Base-by-base conservation (phyloP, 352 stramenopile species). In the Pythium rhizo-oryzae region DNA sequence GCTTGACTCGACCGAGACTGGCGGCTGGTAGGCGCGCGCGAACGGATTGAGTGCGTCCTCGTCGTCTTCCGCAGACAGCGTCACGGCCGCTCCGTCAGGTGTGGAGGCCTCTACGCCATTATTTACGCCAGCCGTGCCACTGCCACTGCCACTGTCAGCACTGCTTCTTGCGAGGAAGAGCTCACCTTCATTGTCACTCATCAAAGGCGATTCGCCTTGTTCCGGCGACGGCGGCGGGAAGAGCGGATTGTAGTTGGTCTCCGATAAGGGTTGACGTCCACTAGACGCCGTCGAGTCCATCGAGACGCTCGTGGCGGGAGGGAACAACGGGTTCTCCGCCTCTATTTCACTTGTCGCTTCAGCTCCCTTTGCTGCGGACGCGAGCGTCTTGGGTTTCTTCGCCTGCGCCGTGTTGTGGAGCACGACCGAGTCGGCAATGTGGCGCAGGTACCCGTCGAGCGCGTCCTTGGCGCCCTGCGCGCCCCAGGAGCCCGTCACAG, bases 11-110 rank as follows among this genome's bases (percentile, higher is more conserved):
- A 81, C 41, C 23, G 70, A 77, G 4, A 71, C 52, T 30, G 77
- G 75, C 30, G 75, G 67, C 56, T 82, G 71, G 64, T 86, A 90
- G n/a, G 77, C 78, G 28, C 59, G 33, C 11, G 82, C 71, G 47
- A 94, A 94, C 41, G 86, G 86, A 49, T 94, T 94, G 61, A 91
- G 75, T 0, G 59, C 69, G 33, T 93, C 86, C 33, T 93, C 78
- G 61, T 94, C 84, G 1, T 73, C 71, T 8, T 72, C 59, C 1
- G 15, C 51, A 15, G 1, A 15, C 43, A 0, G 53, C 53, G 62
- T 33, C 2, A 33, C 28, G 28, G 28, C 28, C 3, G 28, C 28
- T 33, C 28, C 28, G 28, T 33, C 28, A 33, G 28, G 2, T 33
- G 28, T 33, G 28, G 28, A 33, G 28, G 6, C 28, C 43, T 11